phyloP scores from a whole-genome alignment of 768 basidiomycete species.

The Jaapia argillacea region DNA sequence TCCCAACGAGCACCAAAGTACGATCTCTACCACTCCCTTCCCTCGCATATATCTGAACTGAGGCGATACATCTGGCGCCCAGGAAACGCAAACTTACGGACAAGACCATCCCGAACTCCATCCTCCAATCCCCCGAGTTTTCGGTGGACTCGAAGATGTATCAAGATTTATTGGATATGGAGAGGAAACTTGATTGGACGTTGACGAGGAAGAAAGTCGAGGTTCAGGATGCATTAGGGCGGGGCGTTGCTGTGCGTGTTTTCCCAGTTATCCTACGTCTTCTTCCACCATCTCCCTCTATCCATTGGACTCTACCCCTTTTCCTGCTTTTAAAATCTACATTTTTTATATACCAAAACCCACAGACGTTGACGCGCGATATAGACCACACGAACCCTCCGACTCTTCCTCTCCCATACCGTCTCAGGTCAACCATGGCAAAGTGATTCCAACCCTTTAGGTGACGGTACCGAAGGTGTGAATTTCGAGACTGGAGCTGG shows the following conservation, averaged over 20 bases:
- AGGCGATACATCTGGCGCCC: too few relatives aligned
- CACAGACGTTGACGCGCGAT: slow-evolving; percentile 3
- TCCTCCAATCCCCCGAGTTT: slow-evolving; percentile 66
- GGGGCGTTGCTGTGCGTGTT: slow-evolving; percentile 53
- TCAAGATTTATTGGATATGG: slow-evolving; percentile 77
- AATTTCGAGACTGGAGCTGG: slow-evolving; percentile 82
- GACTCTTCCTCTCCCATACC: slow-evolving; percentile 84
- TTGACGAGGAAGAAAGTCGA: slow-evolving; percentile 85
- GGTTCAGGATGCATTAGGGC: slow-evolving; percentile 78
- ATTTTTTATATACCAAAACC: too few relatives aligned
- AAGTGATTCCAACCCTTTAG: slow-evolving; percentile 29
- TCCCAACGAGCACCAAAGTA: too few relatives aligned
- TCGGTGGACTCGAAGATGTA: slow-evolving; percentile 82
- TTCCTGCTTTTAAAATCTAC: not conserved
- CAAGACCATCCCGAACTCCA: slow-evolving; percentile 66
- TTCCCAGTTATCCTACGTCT: not conserved
- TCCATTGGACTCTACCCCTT: not conserved
- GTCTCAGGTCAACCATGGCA: slow-evolving; percentile 86
- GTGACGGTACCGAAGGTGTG: slow-evolving; percentile 28
- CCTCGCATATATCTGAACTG: too few relatives aligned
- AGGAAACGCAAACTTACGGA: slow-evolving; percentile 77
- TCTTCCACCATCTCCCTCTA: too few relatives aligned
- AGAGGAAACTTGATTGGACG: slow-evolving; percentile 91
- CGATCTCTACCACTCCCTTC: too few relatives aligned
- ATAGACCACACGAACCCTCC: slow-evolving; percentile 73